These are phyloP conservation scores for Phalaenopsis aphrodite DNA, from an alignment of 106 monocot species.

Conservation along the genomic window DNA sequence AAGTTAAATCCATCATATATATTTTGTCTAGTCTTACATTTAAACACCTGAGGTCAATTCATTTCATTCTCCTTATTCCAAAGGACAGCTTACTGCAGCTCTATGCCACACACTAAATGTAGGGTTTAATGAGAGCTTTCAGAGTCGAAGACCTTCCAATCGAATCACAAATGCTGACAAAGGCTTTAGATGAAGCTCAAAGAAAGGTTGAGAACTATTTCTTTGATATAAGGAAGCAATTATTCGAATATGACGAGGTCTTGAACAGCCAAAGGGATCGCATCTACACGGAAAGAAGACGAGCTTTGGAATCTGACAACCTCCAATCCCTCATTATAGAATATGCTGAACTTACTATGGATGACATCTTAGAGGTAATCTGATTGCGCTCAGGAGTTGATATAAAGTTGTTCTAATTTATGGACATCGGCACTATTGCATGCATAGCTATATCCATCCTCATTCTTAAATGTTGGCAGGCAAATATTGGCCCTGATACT, in stretches of 20 bases:
- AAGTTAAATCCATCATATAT: neutral
- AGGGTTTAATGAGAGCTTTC: conserved; percentile 98
- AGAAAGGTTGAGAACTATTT: conserved; percentile 97
- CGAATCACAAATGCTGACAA: conserved; percentile 91
- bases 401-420: neutral
- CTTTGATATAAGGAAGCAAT: conserved; percentile 91
- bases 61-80: neutral
- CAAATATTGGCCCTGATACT: conserved; percentile 62
- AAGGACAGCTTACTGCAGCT: neutral
- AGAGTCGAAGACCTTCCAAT: conserved; percentile 97
- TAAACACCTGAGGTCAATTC: neutral
- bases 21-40: neutral
- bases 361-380: conserved; percentile 91
- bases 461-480: conserved; percentile 26
- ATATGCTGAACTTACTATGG: conserved; percentile 95
- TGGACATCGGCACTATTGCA: neutral
- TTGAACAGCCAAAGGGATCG: conserved; percentile 93
- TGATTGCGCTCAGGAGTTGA: neutral
- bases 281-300: conserved; percentile 83
- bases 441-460: neutral
- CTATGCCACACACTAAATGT: conserved; percentile 11
- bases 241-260: conserved; percentile 96
- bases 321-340: conserved; percentile 71
- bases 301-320: conserved; percentile 70
- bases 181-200: conserved; percentile 96